A percentile compares a stretch with the other conserved stretches of the same genome.
Conservation (phyloP, 176 grass and related monocot genomes). For the Cocos nucifera region DNA sequence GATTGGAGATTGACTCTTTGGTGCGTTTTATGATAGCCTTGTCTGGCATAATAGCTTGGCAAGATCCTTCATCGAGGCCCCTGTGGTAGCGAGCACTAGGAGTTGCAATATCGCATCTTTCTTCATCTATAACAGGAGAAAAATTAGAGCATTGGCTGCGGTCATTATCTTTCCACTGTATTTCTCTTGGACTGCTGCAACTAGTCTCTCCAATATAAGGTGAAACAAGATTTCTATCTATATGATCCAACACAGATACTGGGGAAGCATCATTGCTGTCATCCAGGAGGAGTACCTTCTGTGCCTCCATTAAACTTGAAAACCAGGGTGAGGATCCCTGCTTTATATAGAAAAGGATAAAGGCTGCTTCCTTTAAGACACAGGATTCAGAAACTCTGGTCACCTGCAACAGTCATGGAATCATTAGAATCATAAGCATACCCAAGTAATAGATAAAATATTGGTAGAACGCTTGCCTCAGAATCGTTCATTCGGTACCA, state of each 20-base stretch:
- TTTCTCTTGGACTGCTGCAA: slow-evolving; percentile 11
- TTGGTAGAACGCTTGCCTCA: slow-evolving; percentile 25
- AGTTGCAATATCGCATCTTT: too few species aligned
- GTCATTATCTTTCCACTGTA: not conserved
- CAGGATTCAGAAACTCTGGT: slow-evolving; percentile 32
- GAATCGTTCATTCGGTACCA: slow-evolving; percentile 82
- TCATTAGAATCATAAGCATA: slow-evolving; percentile 16
- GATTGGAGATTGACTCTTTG: too few species aligned
- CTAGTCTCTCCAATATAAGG: slow-evolving; percentile 17
- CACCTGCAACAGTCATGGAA: slow-evolving; percentile 38
- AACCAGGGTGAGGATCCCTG: slow-evolving; percentile 73
- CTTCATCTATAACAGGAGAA: too few species aligned
- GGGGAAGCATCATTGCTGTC: too few species aligned
- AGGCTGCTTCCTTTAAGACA: slow-evolving; percentile 59
- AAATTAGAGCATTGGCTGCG: too few species aligned
- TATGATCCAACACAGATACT: too few species aligned
- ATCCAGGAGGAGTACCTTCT: slow-evolving; percentile 12
- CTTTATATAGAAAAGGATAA: slow-evolving; percentile 85
- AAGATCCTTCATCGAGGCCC: too few species aligned
- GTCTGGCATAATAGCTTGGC: too few species aligned
- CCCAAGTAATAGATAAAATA: not conserved
- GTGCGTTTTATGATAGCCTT: too few species aligned
- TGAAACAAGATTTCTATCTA: too few species aligned
- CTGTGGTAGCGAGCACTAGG: too few species aligned
- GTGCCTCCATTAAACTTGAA: slow-evolving; percentile 45